Evolutionary conservation across 139 green algal genomes (phyloP).

Genomic region (Desmodesmus armatus): DNA sequence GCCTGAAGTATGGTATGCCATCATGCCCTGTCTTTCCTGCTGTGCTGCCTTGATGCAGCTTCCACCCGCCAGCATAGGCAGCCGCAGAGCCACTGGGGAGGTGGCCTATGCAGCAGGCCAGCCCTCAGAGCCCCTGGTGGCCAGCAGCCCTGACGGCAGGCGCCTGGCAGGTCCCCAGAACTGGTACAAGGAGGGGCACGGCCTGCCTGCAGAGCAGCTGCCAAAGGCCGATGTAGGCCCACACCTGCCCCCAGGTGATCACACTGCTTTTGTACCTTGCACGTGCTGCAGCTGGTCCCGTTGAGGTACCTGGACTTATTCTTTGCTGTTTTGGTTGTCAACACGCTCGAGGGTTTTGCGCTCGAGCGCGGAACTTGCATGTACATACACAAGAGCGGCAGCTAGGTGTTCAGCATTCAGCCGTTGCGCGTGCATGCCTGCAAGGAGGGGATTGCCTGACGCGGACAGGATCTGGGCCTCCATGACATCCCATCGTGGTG

Average conservation of each 20-base stretch:
- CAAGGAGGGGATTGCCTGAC: no score
- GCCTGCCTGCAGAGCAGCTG: constrained; percentile 15
- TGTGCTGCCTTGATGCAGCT: background rate
- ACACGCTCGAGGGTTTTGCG: background rate
- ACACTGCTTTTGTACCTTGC: background rate
- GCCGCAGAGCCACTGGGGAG: background rate
- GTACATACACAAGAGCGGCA: no score
- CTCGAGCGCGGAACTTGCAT: no score
- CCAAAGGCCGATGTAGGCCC: constrained; percentile 18
- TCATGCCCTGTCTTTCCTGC: background rate
- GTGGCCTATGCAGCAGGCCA: background rate
- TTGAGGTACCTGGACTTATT: background rate
- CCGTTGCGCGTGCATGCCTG: no score
- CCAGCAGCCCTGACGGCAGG: background rate
- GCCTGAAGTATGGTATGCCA: no score
- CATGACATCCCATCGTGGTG: no score
- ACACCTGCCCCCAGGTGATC: constrained; percentile 23
- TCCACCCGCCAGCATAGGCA: background rate
- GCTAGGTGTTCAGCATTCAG: no score
- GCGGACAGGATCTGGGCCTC: no score
- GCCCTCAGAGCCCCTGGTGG: background rate
- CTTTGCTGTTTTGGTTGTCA: background rate
- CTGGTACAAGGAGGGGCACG: constrained; percentile 8
- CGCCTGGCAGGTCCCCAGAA: constrained; percentile 6
- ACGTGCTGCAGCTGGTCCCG: background rate